Conservation (phyloP, 495 filamentous ascomycete genomes). For the Penicillium crystallinum region DNA sequence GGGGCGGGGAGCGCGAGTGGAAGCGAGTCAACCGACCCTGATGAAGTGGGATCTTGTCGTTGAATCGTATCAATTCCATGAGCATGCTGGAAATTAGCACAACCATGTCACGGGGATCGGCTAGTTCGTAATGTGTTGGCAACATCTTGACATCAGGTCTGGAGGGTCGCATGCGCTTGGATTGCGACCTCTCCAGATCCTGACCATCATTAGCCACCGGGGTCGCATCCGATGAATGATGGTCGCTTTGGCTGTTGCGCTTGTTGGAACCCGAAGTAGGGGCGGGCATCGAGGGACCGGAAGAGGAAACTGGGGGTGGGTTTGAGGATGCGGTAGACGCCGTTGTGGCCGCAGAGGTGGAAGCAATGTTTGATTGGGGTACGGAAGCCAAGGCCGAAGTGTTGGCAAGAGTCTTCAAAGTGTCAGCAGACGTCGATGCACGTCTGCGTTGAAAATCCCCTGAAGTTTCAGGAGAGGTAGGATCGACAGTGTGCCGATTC, state of each 20-base stretch:
- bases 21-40: slow-evolving; percentile 85
- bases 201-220: slow-evolving; percentile 42
- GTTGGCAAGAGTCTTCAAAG: slow-evolving; percentile 14
- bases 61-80: slow-evolving; percentile 84
- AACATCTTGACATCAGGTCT: slow-evolving; percentile 63
- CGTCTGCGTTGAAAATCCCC: slow-evolving; percentile 33
- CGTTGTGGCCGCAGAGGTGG: slow-evolving; percentile 14
- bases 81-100: slow-evolving; percentile 92
- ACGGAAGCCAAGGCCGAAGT: slow-evolving; percentile 21
- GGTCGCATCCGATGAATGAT: slow-evolving; percentile 24
- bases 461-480: slow-evolving; percentile 35
- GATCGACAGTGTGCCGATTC: slow-evolving; percentile 41
- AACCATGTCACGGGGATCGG: slow-evolving; percentile 77
- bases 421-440: slow-evolving; percentile 35
- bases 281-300: slow-evolving; percentile 34
- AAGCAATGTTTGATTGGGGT: slow-evolving; percentile 16
- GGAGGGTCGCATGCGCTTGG: slow-evolving; percentile 48
- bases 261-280: slow-evolving; percentile 38
- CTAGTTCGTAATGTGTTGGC: slow-evolving; percentile 71
- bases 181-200: slow-evolving; percentile 46
- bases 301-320: slow-evolving; percentile 23
- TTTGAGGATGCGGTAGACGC: slow-evolving; percentile 19
- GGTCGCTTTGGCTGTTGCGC: slow-evolving; percentile 35
- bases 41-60: slow-evolving; percentile 81
- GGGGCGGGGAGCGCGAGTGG: slow-evolving; percentile 90